phyloP scores from a whole-genome alignment of 352 stramenopile species.

The Aphanomyces cochlioides region DNA sequence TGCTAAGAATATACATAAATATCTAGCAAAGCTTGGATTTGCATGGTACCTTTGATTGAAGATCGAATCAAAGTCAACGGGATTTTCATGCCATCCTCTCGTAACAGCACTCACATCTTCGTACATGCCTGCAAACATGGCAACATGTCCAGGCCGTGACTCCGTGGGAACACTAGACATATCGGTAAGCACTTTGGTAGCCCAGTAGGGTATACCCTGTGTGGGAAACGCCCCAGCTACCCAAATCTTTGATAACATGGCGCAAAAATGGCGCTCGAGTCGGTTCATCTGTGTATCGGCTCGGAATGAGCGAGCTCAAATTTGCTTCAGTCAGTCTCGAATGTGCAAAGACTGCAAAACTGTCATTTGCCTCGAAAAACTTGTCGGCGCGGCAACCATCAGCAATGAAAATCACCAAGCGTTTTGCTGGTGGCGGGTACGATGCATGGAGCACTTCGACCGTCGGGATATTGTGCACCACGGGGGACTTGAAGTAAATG shows the following conservation, averaged over 20 bases:
- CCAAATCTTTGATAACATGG: constrained; percentile 45
- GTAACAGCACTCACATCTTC: constrained; percentile 85
- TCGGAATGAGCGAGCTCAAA: constrained; percentile 25
- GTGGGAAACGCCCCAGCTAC: constrained; percentile 80
- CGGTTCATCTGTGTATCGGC: constrained; percentile 27
- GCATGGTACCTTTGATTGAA: constrained; percentile 65
- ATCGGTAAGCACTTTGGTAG: background rate
- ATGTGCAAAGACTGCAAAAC: constrained; percentile 22
- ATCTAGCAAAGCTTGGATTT: background rate
- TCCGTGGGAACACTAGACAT: constrained; percentile 63
- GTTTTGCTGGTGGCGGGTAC: constrained; percentile 51
- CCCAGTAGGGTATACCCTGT: constrained; percentile 38
- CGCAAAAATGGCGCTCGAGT: constrained; percentile 63
- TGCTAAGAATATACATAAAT: background rate
- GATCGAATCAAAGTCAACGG: constrained; percentile 83
- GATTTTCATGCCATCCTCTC: constrained; percentile 84
- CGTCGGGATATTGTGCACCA: constrained; percentile 64
- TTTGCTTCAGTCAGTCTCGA: constrained; percentile 10
- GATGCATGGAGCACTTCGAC: constrained; percentile 36
- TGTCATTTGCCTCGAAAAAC: constrained; percentile 65
- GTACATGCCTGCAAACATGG: constrained; percentile 85
- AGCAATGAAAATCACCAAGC: constrained; percentile 77
- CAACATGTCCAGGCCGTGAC: constrained; percentile 74
- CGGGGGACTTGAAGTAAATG: constrained; percentile 87
- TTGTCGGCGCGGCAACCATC: constrained; percentile 81